Base-by-base conservation (phyloP, 1,284 basidiomycete genomes). In the Sporisorium scitamineum region DNA sequence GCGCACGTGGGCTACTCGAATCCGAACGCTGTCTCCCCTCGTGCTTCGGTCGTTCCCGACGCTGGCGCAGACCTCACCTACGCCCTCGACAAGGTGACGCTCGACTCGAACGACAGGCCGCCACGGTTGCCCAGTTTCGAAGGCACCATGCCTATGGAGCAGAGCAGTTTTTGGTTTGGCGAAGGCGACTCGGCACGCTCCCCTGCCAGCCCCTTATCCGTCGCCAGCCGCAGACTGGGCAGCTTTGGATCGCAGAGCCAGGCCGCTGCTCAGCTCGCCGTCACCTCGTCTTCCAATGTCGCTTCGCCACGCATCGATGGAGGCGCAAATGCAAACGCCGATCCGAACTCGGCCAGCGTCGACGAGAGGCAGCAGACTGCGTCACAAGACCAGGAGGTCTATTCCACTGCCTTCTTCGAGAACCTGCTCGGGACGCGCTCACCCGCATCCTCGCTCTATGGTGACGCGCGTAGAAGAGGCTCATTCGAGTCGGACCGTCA, bases 401-500 rank as follows among this genome's bases (percentile, higher is more conserved):
- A 74, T 39, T 74, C 71, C 11, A 69, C 55, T 29, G 72, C 60
- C n/a, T 75, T 75, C 52, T 75, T 70, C 37, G 67, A 75, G 7
- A 67, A 67, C 20, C 45, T 75, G 50, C 68, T 75, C 5, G 60
- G 64, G 26, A 44, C 61, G 2, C 65, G 61, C 39, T 81, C 80
- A 10, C 76, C 71, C 3, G 76, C 78, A 4, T 81, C 80, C 13
- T 81, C 80, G 16, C 64, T 80, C 56, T 80, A 80, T 41, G 78
- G 70, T 48, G 76, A 74, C 16, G 68, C 54, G 8, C 59, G 76
- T 20, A 65, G 77, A 24, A 59, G 73, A 44, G 76, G 68, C 24
- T 81, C 80, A 7, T 62, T 79, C 34, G 80, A 81, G 52, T 81
- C 80, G 22, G 80, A 81, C 59, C 67, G 75, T 11, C 72, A 74